Evolutionary conservation across 805 yeast species (phyloP).

Genomic region (Cyberlindnera americana): DNA sequence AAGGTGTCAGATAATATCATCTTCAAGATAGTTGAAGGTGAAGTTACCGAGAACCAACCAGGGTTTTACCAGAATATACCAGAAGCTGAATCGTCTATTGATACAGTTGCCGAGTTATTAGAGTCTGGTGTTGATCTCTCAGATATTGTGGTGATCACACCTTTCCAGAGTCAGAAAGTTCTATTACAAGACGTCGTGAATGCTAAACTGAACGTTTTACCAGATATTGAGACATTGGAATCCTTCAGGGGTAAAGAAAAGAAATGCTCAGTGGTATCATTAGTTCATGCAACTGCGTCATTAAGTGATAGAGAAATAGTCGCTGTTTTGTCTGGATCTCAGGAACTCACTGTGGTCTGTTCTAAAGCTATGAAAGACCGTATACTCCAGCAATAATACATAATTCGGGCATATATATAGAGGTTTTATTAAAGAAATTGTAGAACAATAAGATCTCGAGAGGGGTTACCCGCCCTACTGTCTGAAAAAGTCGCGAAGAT

Average conservation of each 20-base stretch:
- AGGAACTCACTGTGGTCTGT: conserved; percentile 3
- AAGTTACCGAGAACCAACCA: conserved; percentile 29
- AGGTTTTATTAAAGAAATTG: neutral
- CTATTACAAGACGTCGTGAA: conserved; percentile 40
- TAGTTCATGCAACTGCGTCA: conserved; percentile 1
- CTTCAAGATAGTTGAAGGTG: conserved; percentile 28
- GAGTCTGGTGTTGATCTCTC: conserved; percentile 33
- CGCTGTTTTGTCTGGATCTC: neutral
- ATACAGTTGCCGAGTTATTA: conserved; percentile 44
- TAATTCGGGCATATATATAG: neutral
- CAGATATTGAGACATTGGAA: conserved; percentile 7
- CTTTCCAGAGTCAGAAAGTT: conserved; percentile 37
- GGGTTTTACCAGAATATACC: conserved; percentile 33
- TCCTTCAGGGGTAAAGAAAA: conserved; percentile 7
- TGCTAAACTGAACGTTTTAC: conserved; percentile 7
- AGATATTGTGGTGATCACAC: conserved; percentile 39
- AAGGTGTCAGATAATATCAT: conserved; percentile 33
- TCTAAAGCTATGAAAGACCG: neutral
- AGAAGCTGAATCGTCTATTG: conserved; percentile 47
- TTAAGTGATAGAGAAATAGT: neutral
- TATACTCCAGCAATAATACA: no score
- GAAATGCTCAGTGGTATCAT: conserved; percentile 6
- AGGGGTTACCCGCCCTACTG: neutral
- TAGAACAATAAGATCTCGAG: neutral
- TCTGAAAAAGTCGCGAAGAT: neutral